Evolutionary conservation across 163 green algal genomes (phyloP).

Genomic region (Chlamydomonas reinhardtii): DNA sequence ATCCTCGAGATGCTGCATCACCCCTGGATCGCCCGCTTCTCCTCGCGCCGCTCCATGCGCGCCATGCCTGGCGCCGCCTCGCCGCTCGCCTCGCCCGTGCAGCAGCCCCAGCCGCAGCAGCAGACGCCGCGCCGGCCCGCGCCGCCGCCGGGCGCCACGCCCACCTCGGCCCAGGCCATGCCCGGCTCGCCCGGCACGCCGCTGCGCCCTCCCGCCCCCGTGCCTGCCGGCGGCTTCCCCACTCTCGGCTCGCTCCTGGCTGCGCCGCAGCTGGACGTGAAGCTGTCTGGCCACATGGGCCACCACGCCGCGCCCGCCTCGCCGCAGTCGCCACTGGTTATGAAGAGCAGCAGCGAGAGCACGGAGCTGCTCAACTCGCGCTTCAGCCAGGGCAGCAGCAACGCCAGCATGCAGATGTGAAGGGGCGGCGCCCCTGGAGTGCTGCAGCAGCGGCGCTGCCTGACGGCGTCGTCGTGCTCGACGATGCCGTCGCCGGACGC

Average conservation of each 20-base stretch:
- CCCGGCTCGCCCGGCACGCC: slow-evolving; percentile 8
- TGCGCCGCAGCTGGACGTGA: not conserved
- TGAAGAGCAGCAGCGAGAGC: slow-evolving; percentile 44
- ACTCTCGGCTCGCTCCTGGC: slow-evolving; percentile 33
- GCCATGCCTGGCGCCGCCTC: slow-evolving; percentile 9
- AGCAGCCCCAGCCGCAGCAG: not conserved
- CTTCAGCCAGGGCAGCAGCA: slow-evolving; percentile 40
- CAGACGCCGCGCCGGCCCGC: slow-evolving; percentile 30
- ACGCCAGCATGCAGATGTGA: slow-evolving; percentile 48
- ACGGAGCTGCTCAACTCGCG: slow-evolving; percentile 21
- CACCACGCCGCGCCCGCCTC: slow-evolving; percentile 28
- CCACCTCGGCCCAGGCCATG: not conserved
- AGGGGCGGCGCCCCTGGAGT: not conserved
- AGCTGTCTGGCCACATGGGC: not conserved
- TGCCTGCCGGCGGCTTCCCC: not conserved
- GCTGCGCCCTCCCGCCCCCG: slow-evolving; percentile 23
- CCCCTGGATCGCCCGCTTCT: slow-evolving; percentile 78
- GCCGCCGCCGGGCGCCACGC: slow-evolving; percentile 1
- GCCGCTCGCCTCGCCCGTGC: not conserved
- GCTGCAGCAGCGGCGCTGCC: no score
- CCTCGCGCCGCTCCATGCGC: slow-evolving; percentile 59
- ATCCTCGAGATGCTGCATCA: slow-evolving; percentile 80
- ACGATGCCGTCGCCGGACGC: no score
- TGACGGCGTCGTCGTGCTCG: no score
- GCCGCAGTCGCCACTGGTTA: slow-evolving; percentile 38